Percentiles rank a stretch among this genome's conserved stretches.
phyloP scores from a whole-genome alignment of 441 rosid species.

The Croton laevigatus region DNA sequence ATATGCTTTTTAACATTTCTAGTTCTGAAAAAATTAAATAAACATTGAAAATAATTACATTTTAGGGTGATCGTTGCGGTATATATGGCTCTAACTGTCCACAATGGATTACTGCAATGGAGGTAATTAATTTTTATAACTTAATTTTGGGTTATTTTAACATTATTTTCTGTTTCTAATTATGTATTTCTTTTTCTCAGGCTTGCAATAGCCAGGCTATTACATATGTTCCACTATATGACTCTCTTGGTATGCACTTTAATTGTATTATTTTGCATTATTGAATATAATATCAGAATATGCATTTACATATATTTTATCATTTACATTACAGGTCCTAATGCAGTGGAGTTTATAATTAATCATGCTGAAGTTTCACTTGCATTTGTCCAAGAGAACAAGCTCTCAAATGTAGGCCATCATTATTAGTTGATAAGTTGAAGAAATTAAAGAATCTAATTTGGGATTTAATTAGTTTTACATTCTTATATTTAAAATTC shows the following conservation, averaged over 20 bases:
- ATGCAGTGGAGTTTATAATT: slow-evolving; percentile 85
- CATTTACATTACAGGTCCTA: slow-evolving; percentile 56
- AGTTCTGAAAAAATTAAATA: neutral
- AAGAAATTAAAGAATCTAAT: neutral
- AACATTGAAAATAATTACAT: slow-evolving; percentile 1
- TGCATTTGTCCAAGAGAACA: slow-evolving; percentile 75
- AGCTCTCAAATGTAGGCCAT: slow-evolving; percentile 61
- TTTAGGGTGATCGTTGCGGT: slow-evolving; percentile 80
- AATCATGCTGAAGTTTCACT: slow-evolving; percentile 88
- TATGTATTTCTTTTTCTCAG: slow-evolving; percentile 40
- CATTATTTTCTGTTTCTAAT: neutral
- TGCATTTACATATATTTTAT: too few species aligned
- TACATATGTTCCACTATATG: slow-evolving; percentile 81
- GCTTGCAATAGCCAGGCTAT: slow-evolving; percentile 79
- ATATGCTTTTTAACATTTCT: neutral
- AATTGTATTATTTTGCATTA: neutral
- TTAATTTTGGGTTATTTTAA: neutral
- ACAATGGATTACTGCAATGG: slow-evolving; percentile 81
- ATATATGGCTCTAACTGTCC: slow-evolving; percentile 81
- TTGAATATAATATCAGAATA: too few species aligned
- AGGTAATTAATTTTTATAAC: slow-evolving; percentile 38
- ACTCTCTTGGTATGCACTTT: slow-evolving; percentile 63
- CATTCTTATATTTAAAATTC: neutral
- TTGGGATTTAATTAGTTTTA: neutral
- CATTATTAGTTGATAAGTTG: neutral